Evolutionary conservation across 2,329 filamentous ascomycete species (phyloP).

Genomic region (Aspergillus costaricaensis): DNA sequence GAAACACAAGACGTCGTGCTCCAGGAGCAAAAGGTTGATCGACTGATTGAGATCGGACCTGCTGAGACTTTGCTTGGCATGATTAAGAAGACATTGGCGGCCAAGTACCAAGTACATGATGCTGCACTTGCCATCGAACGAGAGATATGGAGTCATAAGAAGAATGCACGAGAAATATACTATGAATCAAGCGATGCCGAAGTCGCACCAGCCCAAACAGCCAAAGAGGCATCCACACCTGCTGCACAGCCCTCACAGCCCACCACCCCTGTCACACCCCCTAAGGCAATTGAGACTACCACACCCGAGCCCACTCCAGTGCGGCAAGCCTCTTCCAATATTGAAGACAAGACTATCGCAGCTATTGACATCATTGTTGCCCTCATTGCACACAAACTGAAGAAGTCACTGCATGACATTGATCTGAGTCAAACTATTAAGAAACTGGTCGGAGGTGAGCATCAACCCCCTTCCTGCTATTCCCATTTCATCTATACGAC

Average conservation of each 20-base stretch:
- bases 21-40: slow-evolving; percentile 1
- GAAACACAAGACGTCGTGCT: slow-evolving; percentile 7
- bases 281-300: not conserved
- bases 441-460: not conserved
- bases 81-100: not conserved
- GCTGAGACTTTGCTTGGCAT: slow-evolving; percentile 4
- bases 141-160: not conserved
- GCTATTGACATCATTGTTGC: not conserved
- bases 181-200: not conserved
- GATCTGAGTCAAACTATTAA: not conserved
- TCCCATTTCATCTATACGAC: not conserved
- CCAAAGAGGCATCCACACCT: not conserved
- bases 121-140: not conserved
- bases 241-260: not conserved
- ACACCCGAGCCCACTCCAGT: not conserved
- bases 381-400: not conserved
- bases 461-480: not conserved
- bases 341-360: not conserved
- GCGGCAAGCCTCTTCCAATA: not conserved
- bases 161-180: slow-evolving; percentile 2
- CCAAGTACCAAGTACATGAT: slow-evolving; percentile 3
- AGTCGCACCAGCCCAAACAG: not conserved
- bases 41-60: slow-evolving; percentile 4
- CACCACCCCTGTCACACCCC: not conserved
- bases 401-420: not conserved